Conservation (phyloP, 2,329 filamentous ascomycete genomes). For the Coniochaeta prunicola region DNA sequence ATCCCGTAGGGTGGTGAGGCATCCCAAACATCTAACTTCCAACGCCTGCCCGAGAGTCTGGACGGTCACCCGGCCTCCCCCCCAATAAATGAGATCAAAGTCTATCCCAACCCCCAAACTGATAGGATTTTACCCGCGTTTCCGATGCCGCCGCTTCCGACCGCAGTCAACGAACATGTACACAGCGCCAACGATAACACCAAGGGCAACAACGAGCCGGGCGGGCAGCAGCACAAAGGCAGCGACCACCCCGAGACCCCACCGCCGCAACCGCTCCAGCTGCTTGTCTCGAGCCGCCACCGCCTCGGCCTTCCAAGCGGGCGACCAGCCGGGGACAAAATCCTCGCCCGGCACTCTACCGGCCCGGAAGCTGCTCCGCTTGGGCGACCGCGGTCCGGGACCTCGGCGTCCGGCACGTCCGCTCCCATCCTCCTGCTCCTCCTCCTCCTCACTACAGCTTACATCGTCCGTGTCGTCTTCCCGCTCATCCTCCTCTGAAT, state of each 20-base stretch:
- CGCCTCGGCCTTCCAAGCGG: conserved; percentile 19
- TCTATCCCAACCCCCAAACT: not conserved
- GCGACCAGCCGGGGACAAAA: not conserved
- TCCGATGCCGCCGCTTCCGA: not conserved
- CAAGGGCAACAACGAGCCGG: conserved; percentile 29
- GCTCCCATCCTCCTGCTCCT: conserved; percentile 12
- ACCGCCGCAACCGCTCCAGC: conserved; percentile 33
- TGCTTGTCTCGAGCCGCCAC: conserved; percentile 26
- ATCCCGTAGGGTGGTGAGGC: not conserved
- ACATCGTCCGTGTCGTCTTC: conserved; percentile 24
- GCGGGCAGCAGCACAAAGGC: conserved; percentile 40
- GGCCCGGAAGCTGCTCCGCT: conserved; percentile 8
- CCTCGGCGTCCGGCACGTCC: not conserved
- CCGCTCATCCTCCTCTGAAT: conserved; percentile 9
- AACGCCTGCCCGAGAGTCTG: not conserved
- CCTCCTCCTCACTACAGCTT: conserved; percentile 9
- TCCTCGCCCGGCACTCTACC: conserved; percentile 15
- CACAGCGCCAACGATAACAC: conserved; percentile 26
- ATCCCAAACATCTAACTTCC: not conserved
- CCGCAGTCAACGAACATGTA: conserved; percentile 29
- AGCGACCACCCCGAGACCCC: conserved; percentile 33
- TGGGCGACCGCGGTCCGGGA: not conserved
- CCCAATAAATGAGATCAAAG: not conserved
- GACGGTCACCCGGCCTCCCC: not conserved
- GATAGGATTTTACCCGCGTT: not conserved